Percentiles rank a stretch among this genome's conserved stretches.
phyloP scores from a whole-genome alignment of 176 grass and related monocot species.

The Otatea glauca region DNA sequence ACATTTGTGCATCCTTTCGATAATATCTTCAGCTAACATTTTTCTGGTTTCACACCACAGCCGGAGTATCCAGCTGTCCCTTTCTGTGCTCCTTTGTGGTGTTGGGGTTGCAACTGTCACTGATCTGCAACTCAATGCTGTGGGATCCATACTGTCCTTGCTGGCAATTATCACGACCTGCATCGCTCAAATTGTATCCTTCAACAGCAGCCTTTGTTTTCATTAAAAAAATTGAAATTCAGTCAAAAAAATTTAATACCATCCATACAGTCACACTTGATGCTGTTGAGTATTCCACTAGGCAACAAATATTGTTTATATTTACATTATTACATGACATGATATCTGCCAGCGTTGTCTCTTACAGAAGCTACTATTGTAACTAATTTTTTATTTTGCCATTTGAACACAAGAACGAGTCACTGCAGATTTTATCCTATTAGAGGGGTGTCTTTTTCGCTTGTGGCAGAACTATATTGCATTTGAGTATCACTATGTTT shows the following conservation, averaged over 20 bases:
- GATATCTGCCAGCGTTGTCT: conserved; percentile 11
- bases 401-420: neutral
- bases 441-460: neutral
- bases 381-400: conserved; percentile 7
- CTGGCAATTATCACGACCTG: conserved; percentile 96
- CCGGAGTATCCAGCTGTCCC: conserved; percentile 85
- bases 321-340: neutral
- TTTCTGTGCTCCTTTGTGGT: conserved; percentile 89
- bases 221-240: neutral
- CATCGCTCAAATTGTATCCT: conserved; percentile 99
- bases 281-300: neutral
- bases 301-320: conserved; percentile 21
- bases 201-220: conserved; percentile 39
- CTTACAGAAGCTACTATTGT: neutral
- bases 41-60: conserved; percentile 57
- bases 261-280: neutral
- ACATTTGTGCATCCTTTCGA: conserved; percentile 15
- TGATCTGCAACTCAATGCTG: conserved; percentile 94
- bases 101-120: conserved; percentile 99
- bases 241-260: neutral
- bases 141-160: conserved; percentile 92
- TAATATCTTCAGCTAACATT: conserved; percentile 37
- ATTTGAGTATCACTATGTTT: conserved; percentile 35
- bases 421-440: neutral
- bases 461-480: neutral